These are phyloP conservation scores for Fistulifera solaris DNA, from an alignment of 108 stramenopile genomes.

Conservation along the genomic window DNA sequence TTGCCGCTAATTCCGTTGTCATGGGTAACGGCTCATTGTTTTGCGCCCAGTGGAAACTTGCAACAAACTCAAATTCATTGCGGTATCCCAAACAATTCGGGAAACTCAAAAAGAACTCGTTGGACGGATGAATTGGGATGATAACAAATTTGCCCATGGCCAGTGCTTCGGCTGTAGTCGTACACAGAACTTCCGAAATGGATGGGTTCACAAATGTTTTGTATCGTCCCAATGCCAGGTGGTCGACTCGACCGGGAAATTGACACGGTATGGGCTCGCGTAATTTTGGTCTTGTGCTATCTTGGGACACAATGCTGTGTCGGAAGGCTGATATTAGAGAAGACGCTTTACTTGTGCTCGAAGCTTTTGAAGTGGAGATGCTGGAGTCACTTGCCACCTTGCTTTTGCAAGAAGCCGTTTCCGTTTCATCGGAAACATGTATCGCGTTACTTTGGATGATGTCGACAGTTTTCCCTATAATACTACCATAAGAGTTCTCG, in stretches of 20 bases:
- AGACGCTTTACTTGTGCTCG: too few species aligned
- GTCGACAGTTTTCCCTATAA: conserved; percentile 7
- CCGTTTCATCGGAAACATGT: too few species aligned
- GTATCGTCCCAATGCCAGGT: conserved; percentile 72
- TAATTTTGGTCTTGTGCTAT: too few species aligned
- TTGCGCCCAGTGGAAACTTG: conserved; percentile 52
- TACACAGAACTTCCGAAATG: conserved; percentile 88
- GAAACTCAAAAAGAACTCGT: conserved; percentile 85
- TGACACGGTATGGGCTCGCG: conserved; percentile 44
- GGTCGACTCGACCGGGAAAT: conserved; percentile 84
- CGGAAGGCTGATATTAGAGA: too few species aligned
- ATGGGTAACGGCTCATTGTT: conserved; percentile 66
- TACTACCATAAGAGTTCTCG: neutral
- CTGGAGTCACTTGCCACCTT: too few species aligned
- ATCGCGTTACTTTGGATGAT: too few species aligned
- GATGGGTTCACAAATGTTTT: conserved; percentile 90
- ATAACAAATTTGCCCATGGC: conserved; percentile 95
- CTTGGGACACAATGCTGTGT: too few species aligned
- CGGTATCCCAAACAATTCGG: conserved; percentile 69
- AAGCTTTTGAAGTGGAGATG: too few species aligned
- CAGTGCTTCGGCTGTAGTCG: conserved; percentile 90
- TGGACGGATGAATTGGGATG: conserved; percentile 72
- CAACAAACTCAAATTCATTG: conserved; percentile 64
- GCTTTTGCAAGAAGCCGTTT: too few species aligned
- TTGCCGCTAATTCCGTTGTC: conserved; percentile 41